Conservation (phyloP, 2,329 filamentous ascomycete species). For the Botrytis tulipae region DNA sequence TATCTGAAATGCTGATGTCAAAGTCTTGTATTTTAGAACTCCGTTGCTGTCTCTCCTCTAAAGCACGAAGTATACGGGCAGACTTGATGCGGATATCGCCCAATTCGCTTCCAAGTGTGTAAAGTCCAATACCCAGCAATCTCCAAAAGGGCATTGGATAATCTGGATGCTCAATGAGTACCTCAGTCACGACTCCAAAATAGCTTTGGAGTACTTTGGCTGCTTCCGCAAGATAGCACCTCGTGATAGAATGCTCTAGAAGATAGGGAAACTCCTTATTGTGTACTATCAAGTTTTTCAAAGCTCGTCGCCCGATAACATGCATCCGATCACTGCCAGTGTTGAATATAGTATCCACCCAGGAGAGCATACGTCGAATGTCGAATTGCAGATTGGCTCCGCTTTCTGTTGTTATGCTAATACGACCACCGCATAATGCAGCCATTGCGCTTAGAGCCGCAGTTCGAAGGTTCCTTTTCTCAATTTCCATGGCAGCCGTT, state of each 20-base stretch:
- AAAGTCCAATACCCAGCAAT: slow-evolving; percentile 81
- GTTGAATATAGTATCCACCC: slow-evolving; percentile 94
- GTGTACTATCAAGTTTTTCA: slow-evolving; percentile 86
- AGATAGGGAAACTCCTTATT: slow-evolving; percentile 85
- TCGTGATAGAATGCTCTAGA: slow-evolving; percentile 83
- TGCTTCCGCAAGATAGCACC: slow-evolving; percentile 80
- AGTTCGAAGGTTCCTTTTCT: slow-evolving; percentile 87
- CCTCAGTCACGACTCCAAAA: slow-evolving; percentile 86
- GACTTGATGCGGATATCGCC: slow-evolving; percentile 88
- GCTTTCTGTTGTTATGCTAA: slow-evolving; percentile 85
- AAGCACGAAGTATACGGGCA: slow-evolving; percentile 70
- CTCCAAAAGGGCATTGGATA: slow-evolving; percentile 89
- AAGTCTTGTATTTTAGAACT: slow-evolving; percentile 94
- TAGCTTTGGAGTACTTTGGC: slow-evolving; percentile 90
- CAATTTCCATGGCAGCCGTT: slow-evolving; percentile 91
- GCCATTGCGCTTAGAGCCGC: slow-evolving; percentile 96
- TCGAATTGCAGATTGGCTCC: slow-evolving; percentile 89
- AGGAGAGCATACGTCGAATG: slow-evolving; percentile 84
- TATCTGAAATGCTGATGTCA: slow-evolving; percentile 97
- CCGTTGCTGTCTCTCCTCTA: slow-evolving; percentile 80
- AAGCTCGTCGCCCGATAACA: slow-evolving; percentile 78
- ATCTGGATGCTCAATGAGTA: slow-evolving; percentile 78
- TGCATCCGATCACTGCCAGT: slow-evolving; percentile 90
- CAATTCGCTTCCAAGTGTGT: slow-evolving; percentile 88
- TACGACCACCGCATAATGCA: slow-evolving; percentile 79